Evolutionary conservation across 2,329 filamentous ascomycete genomes (phyloP), one percentile per base, ranked within the genome.

Genomic region (Venturia aucupariae): DNA sequence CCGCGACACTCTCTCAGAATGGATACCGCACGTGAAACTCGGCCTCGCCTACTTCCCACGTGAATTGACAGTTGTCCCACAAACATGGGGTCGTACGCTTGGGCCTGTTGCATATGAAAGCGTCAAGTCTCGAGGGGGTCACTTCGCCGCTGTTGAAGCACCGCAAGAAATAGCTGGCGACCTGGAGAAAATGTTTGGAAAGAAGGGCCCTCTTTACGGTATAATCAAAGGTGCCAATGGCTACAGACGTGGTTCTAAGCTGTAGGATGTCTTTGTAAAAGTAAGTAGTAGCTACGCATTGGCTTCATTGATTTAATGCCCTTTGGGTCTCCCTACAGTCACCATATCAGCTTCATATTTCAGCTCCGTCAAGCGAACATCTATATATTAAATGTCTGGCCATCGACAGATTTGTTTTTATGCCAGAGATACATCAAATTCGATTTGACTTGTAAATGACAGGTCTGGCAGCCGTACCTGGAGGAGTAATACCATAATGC

Each of bases 121-220:
- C 24, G 69, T 73, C 6, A 79, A 84, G 61, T 72, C 78, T 1
- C 75, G 76, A 8, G 84, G 84, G 0, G 85, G 85, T 0, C 85
- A 88, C 71, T 88, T 88, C 69, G 84, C 83, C 1, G 81, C 85
- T 0, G 82, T 80, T 68, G 85, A 88, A 72, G 74, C 75, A 27
- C 85, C 85, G 0, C 76, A 82, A 27, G 73, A 77, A 5, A 73
- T 88, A 30, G 80, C 76, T 0, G 73, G 72, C 2, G 85, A 88
- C 70, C 66, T 88, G 64, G 76, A 76, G 67, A 75, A 75, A 7
- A 86, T 87, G 84, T 86, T 86, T 75, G 80, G 81, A 0, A 79
- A 78, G 65, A 75, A 74, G 2, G 75, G 74, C 1, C 68, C 70
- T 3, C 73, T 72, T 48, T 75, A 69, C 66, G 68, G 68, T 3